Evolutionary conservation across 768 basidiomycete genomes (phyloP).

Genomic region (Antrodiella citrinella): DNA sequence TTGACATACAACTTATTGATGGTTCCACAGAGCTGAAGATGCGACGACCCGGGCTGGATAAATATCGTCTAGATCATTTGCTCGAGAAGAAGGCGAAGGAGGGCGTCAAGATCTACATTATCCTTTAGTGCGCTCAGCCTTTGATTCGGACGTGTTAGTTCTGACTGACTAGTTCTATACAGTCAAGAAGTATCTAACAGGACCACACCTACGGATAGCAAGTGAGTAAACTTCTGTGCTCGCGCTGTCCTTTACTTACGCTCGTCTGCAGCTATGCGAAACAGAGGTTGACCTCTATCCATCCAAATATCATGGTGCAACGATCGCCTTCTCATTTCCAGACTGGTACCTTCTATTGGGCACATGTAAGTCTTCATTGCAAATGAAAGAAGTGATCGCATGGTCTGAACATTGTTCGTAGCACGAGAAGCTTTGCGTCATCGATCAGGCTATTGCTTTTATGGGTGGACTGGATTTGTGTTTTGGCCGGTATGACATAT

Average conservation of each 20-base stretch:
- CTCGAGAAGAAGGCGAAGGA: conserved; percentile 88
- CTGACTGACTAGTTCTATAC: conserved; percentile 9
- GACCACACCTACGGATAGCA: conserved; percentile 92
- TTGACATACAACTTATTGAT: not conserved
- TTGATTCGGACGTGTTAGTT: not conserved
- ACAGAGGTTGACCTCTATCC: conserved; percentile 65
- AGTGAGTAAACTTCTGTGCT: conserved; percentile 36
- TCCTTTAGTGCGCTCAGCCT: conserved; percentile 61
- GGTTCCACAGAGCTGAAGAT: conserved; percentile 61
- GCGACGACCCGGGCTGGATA: conserved; percentile 75
- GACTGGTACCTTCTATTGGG: conserved; percentile 98
- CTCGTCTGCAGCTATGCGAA: conserved; percentile 65
- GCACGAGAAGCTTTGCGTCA: conserved; percentile 98
- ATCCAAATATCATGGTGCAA: conserved; percentile 93
- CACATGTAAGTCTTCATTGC: conserved; percentile 57
- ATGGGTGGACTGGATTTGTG: conserved; percentile 97
- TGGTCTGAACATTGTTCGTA: conserved; percentile 20
- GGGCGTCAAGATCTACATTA: conserved; percentile 93
- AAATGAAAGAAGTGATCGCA: conserved; percentile 1
- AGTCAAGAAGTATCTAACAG: conserved; percentile 94
- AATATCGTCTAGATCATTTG: conserved; percentile 80
- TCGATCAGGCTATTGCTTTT: conserved; percentile 95
- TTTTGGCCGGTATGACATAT: conserved; percentile 60
- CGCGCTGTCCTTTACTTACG: not conserved
- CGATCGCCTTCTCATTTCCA: conserved; percentile 96